Percentiles rank a stretch among this genome's conserved stretches.
phyloP scores from a whole-genome alignment of 495 filamentous ascomycete species.

The Neurospora sp. region DNA sequence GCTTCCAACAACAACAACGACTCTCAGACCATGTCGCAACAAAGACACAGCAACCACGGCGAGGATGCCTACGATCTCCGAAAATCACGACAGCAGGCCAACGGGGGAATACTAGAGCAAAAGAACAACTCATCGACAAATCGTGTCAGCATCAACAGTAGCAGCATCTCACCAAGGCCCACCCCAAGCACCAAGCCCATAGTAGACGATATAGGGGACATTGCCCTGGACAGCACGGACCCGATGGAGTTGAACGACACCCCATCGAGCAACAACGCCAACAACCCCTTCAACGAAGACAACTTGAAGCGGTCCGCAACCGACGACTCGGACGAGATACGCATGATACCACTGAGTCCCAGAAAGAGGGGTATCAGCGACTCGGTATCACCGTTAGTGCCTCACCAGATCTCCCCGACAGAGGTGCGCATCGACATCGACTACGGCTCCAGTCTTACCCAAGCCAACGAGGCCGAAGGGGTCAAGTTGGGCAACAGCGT shows the following conservation, averaged over 20 bases:
- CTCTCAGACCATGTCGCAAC: slow-evolving; percentile 9
- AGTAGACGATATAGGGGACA: slow-evolving; percentile 13
- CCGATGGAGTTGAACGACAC: not conserved
- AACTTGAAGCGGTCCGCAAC: not conserved
- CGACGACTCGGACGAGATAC: not conserved
- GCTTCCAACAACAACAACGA: not conserved
- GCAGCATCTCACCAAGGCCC: slow-evolving; percentile 4
- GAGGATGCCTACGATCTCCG: slow-evolving; percentile 9
- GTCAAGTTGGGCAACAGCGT: slow-evolving; percentile 12
- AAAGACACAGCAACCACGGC: slow-evolving; percentile 1
- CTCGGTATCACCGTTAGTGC: not conserved
- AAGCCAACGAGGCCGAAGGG: slow-evolving; percentile 2
- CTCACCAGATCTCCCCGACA: not conserved
- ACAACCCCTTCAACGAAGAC: slow-evolving; percentile 5
- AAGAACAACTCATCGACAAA: not conserved
- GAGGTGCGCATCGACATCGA: slow-evolving; percentile 15
- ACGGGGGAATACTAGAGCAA: not conserved
- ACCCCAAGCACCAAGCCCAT: slow-evolving; percentile 14
- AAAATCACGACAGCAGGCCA: not conserved
- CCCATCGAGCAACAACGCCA: slow-evolving; percentile 5
- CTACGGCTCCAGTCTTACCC: slow-evolving; percentile 12
- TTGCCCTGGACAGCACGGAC: slow-evolving; percentile 4
- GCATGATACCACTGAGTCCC: not conserved
- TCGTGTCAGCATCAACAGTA: slow-evolving; percentile 4
- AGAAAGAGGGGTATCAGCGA: not conserved